A percentile compares a stretch with the other conserved stretches of the same genome.
Evolutionary conservation across 2,329 filamentous ascomycete genomes (phyloP).

Genomic region (Microsporum ferrugineum): DNA sequence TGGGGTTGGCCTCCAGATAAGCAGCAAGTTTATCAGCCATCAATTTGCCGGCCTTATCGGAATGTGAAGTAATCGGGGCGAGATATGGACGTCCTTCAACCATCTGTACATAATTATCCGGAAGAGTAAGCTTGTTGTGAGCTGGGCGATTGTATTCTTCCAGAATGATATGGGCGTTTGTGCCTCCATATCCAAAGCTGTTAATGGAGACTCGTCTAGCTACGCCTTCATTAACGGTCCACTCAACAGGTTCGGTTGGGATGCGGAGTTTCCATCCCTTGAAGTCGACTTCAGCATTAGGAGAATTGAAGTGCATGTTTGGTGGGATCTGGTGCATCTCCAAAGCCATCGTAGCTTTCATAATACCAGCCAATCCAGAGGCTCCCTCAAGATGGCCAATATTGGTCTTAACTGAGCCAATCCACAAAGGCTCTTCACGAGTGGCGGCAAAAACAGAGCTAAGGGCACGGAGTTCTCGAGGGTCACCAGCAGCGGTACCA

Average conservation of each 20-base stretch:
- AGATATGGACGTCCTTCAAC: conserved; percentile 5
- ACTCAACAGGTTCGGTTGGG: conserved; percentile 7
- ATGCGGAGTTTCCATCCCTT: conserved; percentile 18
- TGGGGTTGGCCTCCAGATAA: conserved; percentile 3
- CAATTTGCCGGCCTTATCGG: conserved; percentile 11
- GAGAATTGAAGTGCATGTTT: conserved; percentile 19
- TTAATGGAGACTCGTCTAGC: conserved; percentile 17
- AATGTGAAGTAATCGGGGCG: conserved; percentile 13
- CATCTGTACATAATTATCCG: not conserved
- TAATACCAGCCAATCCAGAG: conserved; percentile 20
- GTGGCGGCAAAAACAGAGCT: conserved; percentile 7
- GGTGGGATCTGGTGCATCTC: conserved; percentile 20
- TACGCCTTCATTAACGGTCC: not conserved
- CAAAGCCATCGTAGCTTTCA: conserved; percentile 20
- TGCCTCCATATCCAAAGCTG: conserved; percentile 15
- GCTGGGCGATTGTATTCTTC: conserved; percentile 7
- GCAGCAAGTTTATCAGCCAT: conserved; percentile 8
- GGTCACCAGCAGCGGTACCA: conserved; percentile 25
- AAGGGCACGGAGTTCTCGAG: conserved; percentile 15
- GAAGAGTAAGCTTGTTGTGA: not conserved
- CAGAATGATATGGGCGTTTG: conserved; percentile 12
- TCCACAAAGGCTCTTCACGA: conserved; percentile 10
- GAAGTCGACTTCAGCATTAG: conserved; percentile 6
- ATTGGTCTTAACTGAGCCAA: conserved; percentile 22
- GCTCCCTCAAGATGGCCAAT: conserved; percentile 21